These are phyloP conservation scores for Pseudonitzschia multiseries DNA, from an alignment of 108 stramenopile genomes.

Conservation along the genomic window DNA sequence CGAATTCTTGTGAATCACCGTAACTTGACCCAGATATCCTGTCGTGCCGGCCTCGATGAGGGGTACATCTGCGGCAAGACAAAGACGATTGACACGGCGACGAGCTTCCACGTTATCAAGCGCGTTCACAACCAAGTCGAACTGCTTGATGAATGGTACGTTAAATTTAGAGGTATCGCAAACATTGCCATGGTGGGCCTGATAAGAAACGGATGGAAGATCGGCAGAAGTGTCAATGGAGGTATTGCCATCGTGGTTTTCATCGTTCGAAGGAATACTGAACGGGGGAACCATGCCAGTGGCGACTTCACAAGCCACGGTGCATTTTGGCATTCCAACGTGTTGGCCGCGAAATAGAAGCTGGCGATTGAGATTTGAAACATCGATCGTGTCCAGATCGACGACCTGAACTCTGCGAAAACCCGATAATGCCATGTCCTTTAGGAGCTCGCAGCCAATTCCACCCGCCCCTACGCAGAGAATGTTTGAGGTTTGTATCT, in stretches of 20 bases:
- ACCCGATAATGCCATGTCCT: slow-evolving; percentile 93
- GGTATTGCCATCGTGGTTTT: not conserved
- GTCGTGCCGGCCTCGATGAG: slow-evolving; percentile 98
- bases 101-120: slow-evolving; percentile 97
- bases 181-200: slow-evolving; percentile 91
- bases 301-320: slow-evolving; percentile 76
- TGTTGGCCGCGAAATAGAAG: slow-evolving; percentile 88
- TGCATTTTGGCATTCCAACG: slow-evolving; percentile 85
- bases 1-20: slow-evolving; percentile 80
- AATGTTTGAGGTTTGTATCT: slow-evolving; percentile 28
- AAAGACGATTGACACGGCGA: slow-evolving; percentile 97
- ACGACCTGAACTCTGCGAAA: slow-evolving; percentile 91
- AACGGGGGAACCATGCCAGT: slow-evolving; percentile 51
- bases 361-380: slow-evolving; percentile 98
- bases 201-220: slow-evolving; percentile 54
- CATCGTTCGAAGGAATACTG: not conserved
- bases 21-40: slow-evolving; percentile 97
- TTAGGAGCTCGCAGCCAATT: slow-evolving; percentile 97
- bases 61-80: slow-evolving; percentile 91
- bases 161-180: slow-evolving; percentile 90
- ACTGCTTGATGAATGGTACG: slow-evolving; percentile 86
- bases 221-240: not conserved
- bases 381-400: slow-evolving; percentile 99
- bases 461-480: slow-evolving; percentile 65
- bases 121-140: slow-evolving; percentile 91